Conservation (phyloP, 495 filamentous ascomycete genomes). For the Neurospora sp. region DNA sequence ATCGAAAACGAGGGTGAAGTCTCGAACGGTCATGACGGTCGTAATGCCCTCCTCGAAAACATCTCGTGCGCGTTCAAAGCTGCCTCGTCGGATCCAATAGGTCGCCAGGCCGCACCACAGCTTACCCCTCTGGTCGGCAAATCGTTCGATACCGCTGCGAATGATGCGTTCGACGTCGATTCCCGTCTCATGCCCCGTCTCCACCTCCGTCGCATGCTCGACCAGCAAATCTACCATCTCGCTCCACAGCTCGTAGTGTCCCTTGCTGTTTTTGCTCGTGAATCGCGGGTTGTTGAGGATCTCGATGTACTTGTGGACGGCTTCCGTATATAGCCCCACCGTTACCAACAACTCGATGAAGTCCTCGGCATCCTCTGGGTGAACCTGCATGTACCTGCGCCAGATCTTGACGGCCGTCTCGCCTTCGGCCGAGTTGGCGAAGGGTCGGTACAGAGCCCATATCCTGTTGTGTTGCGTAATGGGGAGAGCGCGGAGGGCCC, state of each 20-base stretch:
- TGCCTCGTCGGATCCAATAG: conserved; percentile 90
- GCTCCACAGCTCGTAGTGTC: conserved; percentile 93
- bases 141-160: conserved; percentile 83
- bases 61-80: conserved; percentile 83
- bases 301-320: conserved; percentile 86
- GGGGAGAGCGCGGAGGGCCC: conserved; percentile 86
- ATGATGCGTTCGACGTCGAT: conserved; percentile 93
- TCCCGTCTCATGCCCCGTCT: conserved; percentile 64
- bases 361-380: conserved; percentile 91
- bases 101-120: conserved; percentile 94
- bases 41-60: conserved; percentile 95
- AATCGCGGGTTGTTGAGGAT: conserved; percentile 89
- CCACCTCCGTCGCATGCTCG: conserved; percentile 74
- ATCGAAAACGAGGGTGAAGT: conserved; percentile 95
- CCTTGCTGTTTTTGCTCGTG: conserved; percentile 84
- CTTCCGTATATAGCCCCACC: conserved; percentile 79
- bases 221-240: conserved; percentile 98
- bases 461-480: conserved; percentile 96
- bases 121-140: conserved; percentile 89
- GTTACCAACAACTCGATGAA: conserved; percentile 83
- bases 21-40: conserved; percentile 97
- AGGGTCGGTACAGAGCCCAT: conserved; percentile 85
- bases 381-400: conserved; percentile 95
- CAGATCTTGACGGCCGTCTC: conserved; percentile 88
- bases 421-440: conserved; percentile 87